Percentiles rank a stretch among this genome's conserved stretches.
Conservation (phyloP, 768 basidiomycete species). For the Serendipita sp. region DNA sequence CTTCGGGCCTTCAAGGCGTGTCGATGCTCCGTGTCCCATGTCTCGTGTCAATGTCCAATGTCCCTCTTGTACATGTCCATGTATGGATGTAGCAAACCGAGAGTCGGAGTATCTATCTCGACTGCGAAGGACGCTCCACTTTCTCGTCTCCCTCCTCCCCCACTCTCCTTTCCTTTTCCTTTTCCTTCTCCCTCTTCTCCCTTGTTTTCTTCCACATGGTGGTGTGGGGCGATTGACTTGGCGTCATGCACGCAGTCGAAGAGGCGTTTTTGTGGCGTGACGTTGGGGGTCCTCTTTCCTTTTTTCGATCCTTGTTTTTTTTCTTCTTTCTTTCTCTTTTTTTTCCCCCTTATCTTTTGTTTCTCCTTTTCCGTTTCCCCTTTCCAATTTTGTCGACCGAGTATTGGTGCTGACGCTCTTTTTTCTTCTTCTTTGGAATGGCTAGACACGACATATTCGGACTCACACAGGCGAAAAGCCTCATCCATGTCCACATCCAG, state of each 20-base stretch:
- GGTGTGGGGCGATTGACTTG: neutral
- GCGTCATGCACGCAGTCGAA: neutral
- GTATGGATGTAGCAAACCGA: too few species aligned
- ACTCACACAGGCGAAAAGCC: conserved; percentile 99
- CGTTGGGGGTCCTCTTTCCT: neutral
- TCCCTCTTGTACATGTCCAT: too few species aligned
- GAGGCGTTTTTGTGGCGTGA: neutral
- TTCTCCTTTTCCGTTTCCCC: too few species aligned
- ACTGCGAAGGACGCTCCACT: too few species aligned
- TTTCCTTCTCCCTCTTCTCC: too few species aligned
- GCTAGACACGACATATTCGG: conserved; percentile 87
- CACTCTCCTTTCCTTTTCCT: neutral
- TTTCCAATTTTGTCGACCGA: too few species aligned
- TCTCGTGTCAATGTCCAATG: too few species aligned
- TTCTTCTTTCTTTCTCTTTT: neutral
- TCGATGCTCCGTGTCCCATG: too few species aligned
- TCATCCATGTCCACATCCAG: conserved; percentile 76
- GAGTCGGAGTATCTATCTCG: too few species aligned
- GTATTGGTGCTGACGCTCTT: neutral
- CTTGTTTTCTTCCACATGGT: neutral
- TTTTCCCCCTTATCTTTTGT: neutral
- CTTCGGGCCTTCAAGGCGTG: too few species aligned
- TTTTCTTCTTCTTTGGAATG: neutral
- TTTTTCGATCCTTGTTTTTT: neutral
- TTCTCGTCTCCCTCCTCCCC: too few species aligned